These are phyloP conservation scores for Solanum tarapatanum DNA, from an alignment of 257 asterid genomes.

Conservation along the genomic window DNA sequence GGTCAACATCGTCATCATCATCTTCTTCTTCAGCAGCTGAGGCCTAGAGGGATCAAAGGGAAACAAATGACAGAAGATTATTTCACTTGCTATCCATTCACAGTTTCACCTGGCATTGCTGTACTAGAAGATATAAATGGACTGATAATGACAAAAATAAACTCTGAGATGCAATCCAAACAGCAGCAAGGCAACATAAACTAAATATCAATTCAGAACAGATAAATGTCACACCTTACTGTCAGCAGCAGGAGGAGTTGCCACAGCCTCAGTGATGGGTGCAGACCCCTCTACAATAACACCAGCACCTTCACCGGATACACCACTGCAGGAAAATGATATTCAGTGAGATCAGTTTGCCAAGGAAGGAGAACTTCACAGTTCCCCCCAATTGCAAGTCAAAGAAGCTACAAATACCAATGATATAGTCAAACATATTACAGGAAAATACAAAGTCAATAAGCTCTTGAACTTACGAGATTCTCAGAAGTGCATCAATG, in stretches of 20 bases:
- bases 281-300: constrained; percentile 48
- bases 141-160: neutral
- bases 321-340: constrained; percentile 33
- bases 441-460: neutral
- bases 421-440: neutral
- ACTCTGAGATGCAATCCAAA: neutral
- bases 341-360: too few relatives aligned
- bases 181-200: neutral
- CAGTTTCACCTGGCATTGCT: neutral
- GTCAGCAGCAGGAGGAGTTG: constrained; percentile 62
- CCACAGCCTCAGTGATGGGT: constrained; percentile 27
- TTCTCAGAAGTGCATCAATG: constrained; percentile 50
- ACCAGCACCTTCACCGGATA: constrained; percentile 62
- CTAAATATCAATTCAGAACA: neutral
- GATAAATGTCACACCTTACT: constrained; percentile 14
- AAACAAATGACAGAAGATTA: neutral
- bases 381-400: neutral
- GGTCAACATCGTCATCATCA: constrained; percentile 74
- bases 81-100: neutral
- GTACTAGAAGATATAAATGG: neutral
- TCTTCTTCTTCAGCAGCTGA: constrained; percentile 62
- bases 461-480: constrained; percentile 25
- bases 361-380: too few relatives aligned
- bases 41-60: constrained; percentile 21
- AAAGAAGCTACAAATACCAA: neutral